Percentiles rank a stretch among this genome's conserved stretches.
phyloP scores from a whole-genome alignment of 1,139 yeast genomes.

The Scheffersomyces stambukii region DNA sequence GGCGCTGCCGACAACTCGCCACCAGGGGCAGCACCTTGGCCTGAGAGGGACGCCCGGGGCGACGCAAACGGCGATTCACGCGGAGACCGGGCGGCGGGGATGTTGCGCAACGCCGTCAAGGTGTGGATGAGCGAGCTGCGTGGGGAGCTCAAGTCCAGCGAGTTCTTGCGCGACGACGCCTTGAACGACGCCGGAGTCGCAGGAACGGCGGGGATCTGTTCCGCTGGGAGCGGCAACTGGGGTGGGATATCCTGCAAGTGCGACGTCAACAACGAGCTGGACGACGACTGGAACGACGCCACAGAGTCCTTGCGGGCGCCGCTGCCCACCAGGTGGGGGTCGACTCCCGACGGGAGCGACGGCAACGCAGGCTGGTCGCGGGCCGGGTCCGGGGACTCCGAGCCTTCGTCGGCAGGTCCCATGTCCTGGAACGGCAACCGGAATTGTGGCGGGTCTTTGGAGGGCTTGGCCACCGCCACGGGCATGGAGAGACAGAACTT shows the following conservation, averaged over 20 bases:
- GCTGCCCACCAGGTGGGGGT: conserved; percentile 16
- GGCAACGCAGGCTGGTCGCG: conserved; percentile 10
- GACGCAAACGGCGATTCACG: conserved; percentile 44
- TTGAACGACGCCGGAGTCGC: conserved; percentile 31
- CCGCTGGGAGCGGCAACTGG: conserved; percentile 50
- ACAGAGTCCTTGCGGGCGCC: conserved; percentile 23
- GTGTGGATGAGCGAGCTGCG: conserved; percentile 42
- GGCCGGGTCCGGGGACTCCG: conserved; percentile 2
- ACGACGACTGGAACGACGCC: conserved; percentile 24
- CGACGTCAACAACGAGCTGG: conserved; percentile 25
- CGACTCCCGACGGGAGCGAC: conserved; percentile 17
- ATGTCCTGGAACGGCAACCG: conserved; percentile 62
- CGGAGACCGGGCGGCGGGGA: conserved; percentile 36
- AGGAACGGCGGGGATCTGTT: conserved; percentile 46
- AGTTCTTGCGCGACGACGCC: conserved; percentile 32
- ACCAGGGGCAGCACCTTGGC: conserved; percentile 17
- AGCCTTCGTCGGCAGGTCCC: conserved; percentile 3
- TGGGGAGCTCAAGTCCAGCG: conserved; percentile 38
- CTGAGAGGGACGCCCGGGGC: conserved; percentile 44
- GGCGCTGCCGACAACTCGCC: conserved; percentile 17
- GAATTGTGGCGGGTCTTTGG: conserved; percentile 45
- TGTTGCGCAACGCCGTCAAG: conserved; percentile 38
- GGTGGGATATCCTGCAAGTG: conserved; percentile 50
- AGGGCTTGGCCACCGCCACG: conserved; percentile 14
- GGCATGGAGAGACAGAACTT: conserved; percentile 21